phyloP scores from a whole-genome alignment of 177 flowering plant genomes.

The Vitis hybrid region DNA sequence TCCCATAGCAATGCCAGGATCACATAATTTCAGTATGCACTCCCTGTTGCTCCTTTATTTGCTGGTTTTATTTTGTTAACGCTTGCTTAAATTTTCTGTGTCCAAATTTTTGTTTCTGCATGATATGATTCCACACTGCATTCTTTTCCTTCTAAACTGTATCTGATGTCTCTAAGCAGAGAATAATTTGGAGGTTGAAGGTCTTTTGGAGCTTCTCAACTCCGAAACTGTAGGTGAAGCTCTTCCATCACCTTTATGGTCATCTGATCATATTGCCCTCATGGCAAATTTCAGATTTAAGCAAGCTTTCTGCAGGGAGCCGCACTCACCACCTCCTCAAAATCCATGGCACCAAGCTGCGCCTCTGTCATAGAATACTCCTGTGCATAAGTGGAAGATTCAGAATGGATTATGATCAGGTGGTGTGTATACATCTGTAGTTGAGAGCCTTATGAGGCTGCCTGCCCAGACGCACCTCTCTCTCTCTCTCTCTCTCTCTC shows the following conservation, averaged over 20 bases:
- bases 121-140: neutral
- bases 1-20: too few relatives aligned
- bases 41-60: too few relatives aligned
- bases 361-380: neutral
- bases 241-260: constrained; percentile 51
- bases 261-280: constrained; percentile 57
- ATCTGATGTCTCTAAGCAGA: constrained; percentile 19
- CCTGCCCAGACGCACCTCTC: too few relatives aligned
- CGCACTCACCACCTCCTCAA: neutral
- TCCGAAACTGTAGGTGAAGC: constrained; percentile 6
- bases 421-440: neutral
- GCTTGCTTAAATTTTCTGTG: too few relatives aligned
- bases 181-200: constrained; percentile 27
- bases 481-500: too few relatives aligned
- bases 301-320: neutral
- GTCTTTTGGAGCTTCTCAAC: constrained; percentile 42
- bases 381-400: neutral
- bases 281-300: constrained; percentile 37
- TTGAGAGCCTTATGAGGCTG: neutral
- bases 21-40: too few relatives aligned
- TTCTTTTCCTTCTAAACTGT: neutral
- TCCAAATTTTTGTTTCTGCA: too few relatives aligned
- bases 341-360: neutral
- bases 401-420: neutral
- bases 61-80: too few relatives aligned